Conservation (phyloP, 164 flowering plant species). For the Aristolochia californica region DNA sequence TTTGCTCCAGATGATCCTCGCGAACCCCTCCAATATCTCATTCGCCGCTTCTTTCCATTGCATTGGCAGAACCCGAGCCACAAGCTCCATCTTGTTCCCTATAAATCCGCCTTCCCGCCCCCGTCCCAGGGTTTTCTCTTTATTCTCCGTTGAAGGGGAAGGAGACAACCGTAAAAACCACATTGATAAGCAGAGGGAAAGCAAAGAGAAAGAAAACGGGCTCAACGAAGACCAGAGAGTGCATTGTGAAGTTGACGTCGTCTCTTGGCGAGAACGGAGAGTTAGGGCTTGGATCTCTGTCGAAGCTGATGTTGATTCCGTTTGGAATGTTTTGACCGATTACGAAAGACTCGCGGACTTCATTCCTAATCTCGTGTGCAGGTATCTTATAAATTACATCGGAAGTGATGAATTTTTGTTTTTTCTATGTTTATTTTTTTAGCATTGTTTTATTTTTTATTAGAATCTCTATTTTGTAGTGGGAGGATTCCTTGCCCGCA, state of each 20-base stretch:
- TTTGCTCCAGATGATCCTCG: neutral
- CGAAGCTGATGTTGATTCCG: constrained; percentile 52
- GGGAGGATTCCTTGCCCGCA: constrained; percentile 86
- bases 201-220: constrained; percentile 13
- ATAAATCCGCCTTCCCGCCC: constrained; percentile 5
- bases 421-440: no score
- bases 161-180: constrained; percentile 2
- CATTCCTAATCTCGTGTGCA: constrained; percentile 78
- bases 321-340: constrained; percentile 84
- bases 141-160: neutral
- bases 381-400: constrained; percentile 23
- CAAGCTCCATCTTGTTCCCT: constrained; percentile 1
- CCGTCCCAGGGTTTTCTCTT: constrained; percentile 5
- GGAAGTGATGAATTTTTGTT: neutral
- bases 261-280: constrained; percentile 92
- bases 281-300: constrained; percentile 51
- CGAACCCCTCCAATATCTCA: constrained; percentile 6
- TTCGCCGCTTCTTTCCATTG: neutral
- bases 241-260: constrained; percentile 70
- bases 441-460: neutral
- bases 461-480: constrained; percentile 22
- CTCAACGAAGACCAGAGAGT: constrained; percentile 29
- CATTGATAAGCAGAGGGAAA: neutral
- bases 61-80: constrained; percentile 5
- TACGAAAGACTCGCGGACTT: constrained; percentile 93